A percentile compares a stretch with the other conserved stretches of the same genome.
Conservation (phyloP, 129 eudicot species). For the Helianthus tuberosus region DNA sequence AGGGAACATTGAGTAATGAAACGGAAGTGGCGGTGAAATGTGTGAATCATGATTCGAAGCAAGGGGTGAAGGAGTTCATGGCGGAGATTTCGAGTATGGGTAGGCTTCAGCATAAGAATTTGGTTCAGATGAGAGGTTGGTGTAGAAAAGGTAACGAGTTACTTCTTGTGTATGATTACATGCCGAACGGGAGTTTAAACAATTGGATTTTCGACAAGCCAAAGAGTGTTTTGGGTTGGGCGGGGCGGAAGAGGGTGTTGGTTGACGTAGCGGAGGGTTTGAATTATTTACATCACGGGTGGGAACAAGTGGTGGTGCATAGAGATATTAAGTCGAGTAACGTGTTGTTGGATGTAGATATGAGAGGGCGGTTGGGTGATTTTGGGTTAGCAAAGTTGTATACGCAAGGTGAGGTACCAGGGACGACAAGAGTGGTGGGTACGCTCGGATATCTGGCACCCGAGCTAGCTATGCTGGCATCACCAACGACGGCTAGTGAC, state of each 20-base stretch:
- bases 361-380: constrained; percentile 79
- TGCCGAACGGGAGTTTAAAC: constrained; percentile 83
- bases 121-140: constrained; percentile 83
- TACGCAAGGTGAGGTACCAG: constrained; percentile 73
- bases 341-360: constrained; percentile 64
- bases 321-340: constrained; percentile 89
- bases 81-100: constrained; percentile 91
- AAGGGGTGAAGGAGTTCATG: constrained; percentile 79
- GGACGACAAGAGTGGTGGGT: constrained; percentile 78
- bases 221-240: constrained; percentile 56
- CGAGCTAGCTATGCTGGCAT: constrained; percentile 65
- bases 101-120: constrained; percentile 74
- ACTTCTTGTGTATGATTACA: constrained; percentile 76
- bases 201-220: constrained; percentile 74
- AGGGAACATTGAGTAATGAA: constrained; percentile 45
- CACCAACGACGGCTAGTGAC: constrained; percentile 70
- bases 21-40: constrained; percentile 75
- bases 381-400: constrained; percentile 83
- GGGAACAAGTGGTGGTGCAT: constrained; percentile 84
- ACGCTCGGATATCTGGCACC: constrained; percentile 85
- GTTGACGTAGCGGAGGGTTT: constrained; percentile 83
- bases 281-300: constrained; percentile 72
- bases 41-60: constrained; percentile 76
- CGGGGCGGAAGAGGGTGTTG: constrained; percentile 51
- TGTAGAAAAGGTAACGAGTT: constrained; percentile 70